Base-by-base conservation (phyloP, 2,329 filamentous ascomycete genomes). In the Trichoderma harzianum region DNA sequence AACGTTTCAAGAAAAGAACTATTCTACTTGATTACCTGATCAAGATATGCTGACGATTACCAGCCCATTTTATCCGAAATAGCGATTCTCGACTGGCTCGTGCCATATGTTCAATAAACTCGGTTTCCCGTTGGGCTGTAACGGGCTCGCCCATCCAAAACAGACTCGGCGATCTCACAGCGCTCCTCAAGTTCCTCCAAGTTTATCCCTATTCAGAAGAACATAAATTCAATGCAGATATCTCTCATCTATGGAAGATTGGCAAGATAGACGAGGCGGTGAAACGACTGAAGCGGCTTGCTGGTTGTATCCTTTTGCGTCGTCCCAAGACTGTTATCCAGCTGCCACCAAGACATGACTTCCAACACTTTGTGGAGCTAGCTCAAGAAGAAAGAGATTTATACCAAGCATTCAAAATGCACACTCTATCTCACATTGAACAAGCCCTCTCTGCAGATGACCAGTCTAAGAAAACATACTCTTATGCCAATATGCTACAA, bases 121-220 rank as follows among this genome's bases (percentile, higher is more conserved):
- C 81, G 0, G 71, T 76, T 24, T 78, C 77, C 1, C 78, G 84
- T 8, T 86, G 85, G 84, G 82, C 81, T 2, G 80, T 87, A 2
- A 86, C 83, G 0, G 84, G 84, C 2, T 86, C 84, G 0, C 85
- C 85, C 0, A 83, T 87, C 1, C 84, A 86, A 68, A 87, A 86
- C 69, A 75, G 76, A 1, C 76, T 85, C 0, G 76, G 74, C 1
- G 85, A 86, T 69, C 76, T 86, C 8, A 76, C 79, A 0, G 76
- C 78, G 5, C 76, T 86, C 0, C 74, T 87, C 0, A 80, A 79
- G 16, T 86, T 86, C 65, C 75, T 86, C 24, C 76, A 77, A 10
- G 79, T 79, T 0, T 76, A 82, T 72, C 84, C 84, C 0, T 86
- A 84, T 70, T 73, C 79, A 5, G 78, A 85, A 10, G 72, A 74